A percentile compares a stretch with the other conserved stretches of the same genome.
Conservation (phyloP, 768 basidiomycete genomes). For the Leucosporidium creatinivorum region DNA sequence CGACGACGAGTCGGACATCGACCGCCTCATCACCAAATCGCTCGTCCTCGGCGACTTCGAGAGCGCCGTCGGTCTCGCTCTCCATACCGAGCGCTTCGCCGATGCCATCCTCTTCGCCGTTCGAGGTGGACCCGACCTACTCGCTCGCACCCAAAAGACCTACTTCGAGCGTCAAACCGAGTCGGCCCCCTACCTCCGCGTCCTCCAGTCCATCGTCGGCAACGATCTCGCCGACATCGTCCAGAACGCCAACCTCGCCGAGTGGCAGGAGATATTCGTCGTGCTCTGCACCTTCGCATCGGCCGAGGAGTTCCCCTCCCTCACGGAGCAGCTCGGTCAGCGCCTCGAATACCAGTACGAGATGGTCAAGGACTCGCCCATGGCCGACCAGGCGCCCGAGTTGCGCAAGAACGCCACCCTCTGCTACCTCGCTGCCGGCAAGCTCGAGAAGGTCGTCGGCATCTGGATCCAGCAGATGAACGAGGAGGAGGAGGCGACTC, state of each 20-base stretch:
- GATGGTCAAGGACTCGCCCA: conserved; percentile 48
- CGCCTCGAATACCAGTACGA: conserved; percentile 77
- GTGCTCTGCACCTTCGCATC: conserved; percentile 89
- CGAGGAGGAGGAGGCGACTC: conserved; percentile 66
- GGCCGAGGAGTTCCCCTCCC: conserved; percentile 71
- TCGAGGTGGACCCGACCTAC: conserved; percentile 76
- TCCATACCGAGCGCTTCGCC: conserved; percentile 80
- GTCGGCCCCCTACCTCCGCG: conserved; percentile 76
- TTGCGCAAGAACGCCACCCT: conserved; percentile 81
- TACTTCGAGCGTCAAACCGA: conserved; percentile 79
- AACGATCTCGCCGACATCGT: conserved; percentile 89
- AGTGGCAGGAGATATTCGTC: conserved; percentile 96
- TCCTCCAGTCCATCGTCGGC: conserved; percentile 89
- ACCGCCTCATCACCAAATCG: conserved; percentile 81
- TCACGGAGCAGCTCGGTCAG: conserved; percentile 85
- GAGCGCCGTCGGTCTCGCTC: conserved; percentile 81
- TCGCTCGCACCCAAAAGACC: conserved; percentile 79
- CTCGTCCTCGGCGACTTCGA: conserved; percentile 93
- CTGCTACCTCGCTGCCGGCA: conserved; percentile 85
- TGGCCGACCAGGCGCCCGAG: conserved; percentile 41
- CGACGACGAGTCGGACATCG: conserved; percentile 71
- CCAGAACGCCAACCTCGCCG: conserved; percentile 85
- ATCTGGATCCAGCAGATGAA: conserved; percentile 86
- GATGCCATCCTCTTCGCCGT: conserved; percentile 92
- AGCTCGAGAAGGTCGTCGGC: conserved; percentile 73